Evolutionary conservation across 1,139 yeast species (phyloP), one percentile per base, ranked within the genome.

Genomic region (Lizanozyma gosingica): DNA sequence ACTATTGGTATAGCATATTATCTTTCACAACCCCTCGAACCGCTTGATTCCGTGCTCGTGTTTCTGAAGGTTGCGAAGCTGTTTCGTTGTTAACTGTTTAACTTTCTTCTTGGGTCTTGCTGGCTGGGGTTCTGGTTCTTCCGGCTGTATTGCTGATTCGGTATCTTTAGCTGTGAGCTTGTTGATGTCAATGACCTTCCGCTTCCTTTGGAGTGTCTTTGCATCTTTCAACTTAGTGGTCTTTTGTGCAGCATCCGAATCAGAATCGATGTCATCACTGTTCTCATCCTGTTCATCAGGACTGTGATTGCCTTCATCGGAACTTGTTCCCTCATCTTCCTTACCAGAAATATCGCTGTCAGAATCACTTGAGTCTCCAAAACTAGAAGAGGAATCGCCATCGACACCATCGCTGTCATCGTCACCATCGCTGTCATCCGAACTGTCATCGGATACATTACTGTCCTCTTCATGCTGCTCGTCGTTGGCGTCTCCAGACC

Each of bases 21-120:
- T n/a, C 6, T 11, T 18, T 47, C 62, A 79, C 42, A 80, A 60
- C 39, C 71, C 87, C n/a, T 80, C 87, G 49, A 82, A 82, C 45
- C 63, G 71, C 35, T 75, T 67, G 41, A 83, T 83, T 0, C 92
- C 90, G 47, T 80, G 84, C 44, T 78, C 80, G 40, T 73, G 79
- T 37, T 63, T 67, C 45, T 73, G 79, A 49, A 65, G 53, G 45
- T 74, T 75, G 38, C 69, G 61, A 38, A 69, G 51, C 47, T 72
- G 78, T 44, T 73, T 75, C 35, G 73, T 62, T 3, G 71, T 59
- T 40, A 71, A 42, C 39, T 66, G 63, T 44, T 64, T 66, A 46
- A 35, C 40, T 45, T 46, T 37, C 40, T 45, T 40, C 42, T 38
- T 41, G 43, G 8, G 38, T 36, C 4, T 33, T 37, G 15, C 34